phyloP scores from a whole-genome alignment of 2,329 filamentous ascomycete species.

The Hypoxylon sp. region DNA sequence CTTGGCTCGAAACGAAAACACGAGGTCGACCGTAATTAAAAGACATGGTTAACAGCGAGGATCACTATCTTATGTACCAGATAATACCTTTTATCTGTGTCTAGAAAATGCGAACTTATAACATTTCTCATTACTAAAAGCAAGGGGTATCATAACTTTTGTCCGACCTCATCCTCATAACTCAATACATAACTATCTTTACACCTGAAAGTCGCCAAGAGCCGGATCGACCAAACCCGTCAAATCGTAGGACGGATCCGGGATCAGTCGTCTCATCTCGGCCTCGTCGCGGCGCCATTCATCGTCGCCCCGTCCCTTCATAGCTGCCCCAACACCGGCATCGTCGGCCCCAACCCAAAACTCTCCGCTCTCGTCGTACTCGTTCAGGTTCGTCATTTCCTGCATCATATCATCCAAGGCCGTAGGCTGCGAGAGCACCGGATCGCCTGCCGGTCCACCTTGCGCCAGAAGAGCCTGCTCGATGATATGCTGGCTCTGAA shows the following conservation, averaged over 20 bases:
- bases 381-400: conserved; percentile 27
- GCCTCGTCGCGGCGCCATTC: conserved; percentile 60
- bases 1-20: background rate
- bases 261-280: conserved; percentile 56
- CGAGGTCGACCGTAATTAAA: too few relatives aligned
- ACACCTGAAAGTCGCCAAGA: conserved; percentile 18
- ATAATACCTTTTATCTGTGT: background rate
- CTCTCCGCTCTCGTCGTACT: conserved; percentile 20
- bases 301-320: conserved; percentile 51
- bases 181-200: background rate
- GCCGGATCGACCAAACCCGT: conserved; percentile 45
- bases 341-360: conserved; percentile 51
- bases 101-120: background rate
- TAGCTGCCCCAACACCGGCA: conserved; percentile 44
- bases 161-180: conserved; percentile 10
- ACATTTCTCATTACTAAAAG: conserved; percentile 29
- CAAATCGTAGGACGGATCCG: conserved; percentile 31
- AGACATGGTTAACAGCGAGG: too few relatives aligned
- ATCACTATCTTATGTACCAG: background rate
- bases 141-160: conserved; percentile 46
- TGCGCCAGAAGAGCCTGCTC: conserved; percentile 39
- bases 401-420: conserved; percentile 22
- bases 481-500: conserved; percentile 50
- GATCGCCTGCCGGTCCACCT: conserved; percentile 7
- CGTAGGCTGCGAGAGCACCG: conserved; percentile 10